These are phyloP conservation scores for Fagus crenata DNA, from an alignment of 306 rosid genomes.

Conservation along the genomic window DNA sequence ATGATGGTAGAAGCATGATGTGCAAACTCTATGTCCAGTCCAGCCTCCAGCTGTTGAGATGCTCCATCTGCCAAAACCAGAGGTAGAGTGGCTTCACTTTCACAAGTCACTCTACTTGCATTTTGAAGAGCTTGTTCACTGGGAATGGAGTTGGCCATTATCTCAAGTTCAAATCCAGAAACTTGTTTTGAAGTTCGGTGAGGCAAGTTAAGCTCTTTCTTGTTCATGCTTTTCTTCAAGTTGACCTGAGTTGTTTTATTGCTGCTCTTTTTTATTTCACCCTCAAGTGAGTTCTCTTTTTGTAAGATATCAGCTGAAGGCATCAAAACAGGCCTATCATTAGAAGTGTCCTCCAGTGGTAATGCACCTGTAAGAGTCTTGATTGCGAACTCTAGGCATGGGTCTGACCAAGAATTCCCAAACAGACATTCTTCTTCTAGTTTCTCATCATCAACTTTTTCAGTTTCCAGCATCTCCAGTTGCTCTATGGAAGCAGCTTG, in stretches of 20 bases:
- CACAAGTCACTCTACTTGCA: constrained; percentile 32
- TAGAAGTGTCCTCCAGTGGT: constrained; percentile 47
- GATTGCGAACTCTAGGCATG: constrained; percentile 54
- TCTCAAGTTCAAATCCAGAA: constrained; percentile 61
- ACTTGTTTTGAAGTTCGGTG: constrained; percentile 53
- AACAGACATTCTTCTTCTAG: constrained; percentile 37
- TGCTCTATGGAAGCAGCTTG: constrained; percentile 35
- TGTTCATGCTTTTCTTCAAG: constrained; percentile 40
- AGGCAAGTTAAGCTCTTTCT: constrained; percentile 46
- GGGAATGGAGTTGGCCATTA: constrained; percentile 34
- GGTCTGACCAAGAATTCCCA: constrained; percentile 41
- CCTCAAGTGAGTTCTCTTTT: constrained; percentile 32
- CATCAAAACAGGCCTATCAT: constrained; percentile 25
- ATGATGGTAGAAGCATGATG: constrained; percentile 28
- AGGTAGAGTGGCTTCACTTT: constrained; percentile 26
- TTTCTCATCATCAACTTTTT: constrained; percentile 35
- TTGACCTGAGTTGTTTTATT: constrained; percentile 34
- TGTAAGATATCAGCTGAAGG: constrained; percentile 34
- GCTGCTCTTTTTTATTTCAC: constrained; percentile 34
- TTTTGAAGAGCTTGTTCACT: constrained; percentile 50
- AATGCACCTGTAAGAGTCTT: constrained; percentile 66
- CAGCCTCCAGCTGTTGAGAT: constrained; percentile 27
- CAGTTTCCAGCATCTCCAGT: constrained; percentile 41
- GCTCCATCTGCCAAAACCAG: constrained; percentile 33
- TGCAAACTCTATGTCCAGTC: constrained; percentile 21